Evolutionary conservation across 2,329 filamentous ascomycete species (phyloP), one percentile per base, ranked within the genome.

Genomic region (Penicillium sp.): DNA sequence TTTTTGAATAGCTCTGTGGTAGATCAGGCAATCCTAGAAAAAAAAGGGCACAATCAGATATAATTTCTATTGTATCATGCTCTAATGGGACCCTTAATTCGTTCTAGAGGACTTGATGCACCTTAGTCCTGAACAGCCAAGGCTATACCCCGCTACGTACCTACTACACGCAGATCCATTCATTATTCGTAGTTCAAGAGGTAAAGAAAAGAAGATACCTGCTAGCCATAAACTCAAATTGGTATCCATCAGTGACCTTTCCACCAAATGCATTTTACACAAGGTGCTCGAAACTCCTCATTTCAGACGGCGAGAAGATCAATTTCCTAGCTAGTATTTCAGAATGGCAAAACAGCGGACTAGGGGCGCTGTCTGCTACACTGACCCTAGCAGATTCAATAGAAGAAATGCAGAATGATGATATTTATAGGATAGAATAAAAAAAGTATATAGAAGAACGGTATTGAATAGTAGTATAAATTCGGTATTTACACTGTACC

Each of bases 271-370:
- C 11, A 26, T 26, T 4, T 26, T 26, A 16, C 16, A 25, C 2
- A 46, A 22, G 14, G 22, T 1, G 19, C 10, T 37, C 16, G 25
- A 30, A 2, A 28, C 13, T 55, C 43, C 62, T 61, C 54, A 57
- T 65, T 33, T 87, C 85, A 87, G 84, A 87, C 80, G 64, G 73
- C 83, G 86, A 89, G 86, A 88, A 89, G 86, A 88, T 88, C 79
- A 51, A 46, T 65, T 76, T 57, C 81, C 79, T 80, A 80, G 85
- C 86, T 87, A 86, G 85, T 82, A 78, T 73, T 84, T 84, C 86
- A 83, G 78, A 85, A 87, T 77, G 60, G 76, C 75, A 73, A 61
- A 43, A 71, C 71, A 72, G 72, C 74, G 62, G 19, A 45, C 51
- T 57, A 63, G 58, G 68, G 63, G 68, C 74, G 70, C 72, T 69